Evolutionary conservation across 1,139 yeast genomes (phyloP).

Genomic region (Suhomyces yuchorum): DNA sequence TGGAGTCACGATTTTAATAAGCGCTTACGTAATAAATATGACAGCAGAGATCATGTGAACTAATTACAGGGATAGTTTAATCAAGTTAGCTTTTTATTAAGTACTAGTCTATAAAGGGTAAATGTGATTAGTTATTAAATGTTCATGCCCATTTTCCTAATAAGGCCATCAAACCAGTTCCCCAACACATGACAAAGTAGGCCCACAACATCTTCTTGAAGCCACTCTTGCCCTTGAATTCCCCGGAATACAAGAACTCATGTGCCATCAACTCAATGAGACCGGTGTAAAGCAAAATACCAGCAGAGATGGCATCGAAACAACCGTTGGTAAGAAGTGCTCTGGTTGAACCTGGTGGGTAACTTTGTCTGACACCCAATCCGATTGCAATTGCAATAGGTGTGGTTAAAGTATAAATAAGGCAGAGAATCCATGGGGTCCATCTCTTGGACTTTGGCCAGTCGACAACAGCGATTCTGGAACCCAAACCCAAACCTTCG

Average conservation of each 20-base stretch:
- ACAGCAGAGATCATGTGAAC: too few species aligned
- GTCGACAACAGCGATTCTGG: slow-evolving; percentile 72
- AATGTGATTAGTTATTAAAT: not conserved
- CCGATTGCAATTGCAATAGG: slow-evolving; percentile 89
- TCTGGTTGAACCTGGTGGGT: slow-evolving; percentile 59
- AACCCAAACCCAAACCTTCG: slow-evolving; percentile 91
- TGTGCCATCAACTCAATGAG: slow-evolving; percentile 87
- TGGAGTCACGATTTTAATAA: not conserved
- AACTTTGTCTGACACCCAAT: slow-evolving; percentile 72
- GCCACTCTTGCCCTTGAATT: slow-evolving; percentile 55
- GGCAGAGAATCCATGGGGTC: slow-evolving; percentile 63
- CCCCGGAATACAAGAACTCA: slow-evolving; percentile 74
- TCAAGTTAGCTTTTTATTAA: not conserved
- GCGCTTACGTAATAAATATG: not conserved
- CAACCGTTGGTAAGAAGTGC: slow-evolving; percentile 75
- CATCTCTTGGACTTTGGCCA: slow-evolving; percentile 56
- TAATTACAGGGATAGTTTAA: too few species aligned
- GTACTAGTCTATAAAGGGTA: slow-evolving; percentile 1
- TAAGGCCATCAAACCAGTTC: slow-evolving; percentile 84
- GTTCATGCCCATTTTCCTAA: slow-evolving; percentile 83
- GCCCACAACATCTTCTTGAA: slow-evolving; percentile 43
- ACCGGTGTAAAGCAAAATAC: slow-evolving; percentile 83
- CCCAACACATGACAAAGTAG: slow-evolving; percentile 54
- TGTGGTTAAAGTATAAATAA: slow-evolving; percentile 70
- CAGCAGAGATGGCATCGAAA: slow-evolving; percentile 82